Evolutionary conservation across 2,329 filamentous ascomycete species (phyloP).

Genomic region (Bipolaris zeicola): DNA sequence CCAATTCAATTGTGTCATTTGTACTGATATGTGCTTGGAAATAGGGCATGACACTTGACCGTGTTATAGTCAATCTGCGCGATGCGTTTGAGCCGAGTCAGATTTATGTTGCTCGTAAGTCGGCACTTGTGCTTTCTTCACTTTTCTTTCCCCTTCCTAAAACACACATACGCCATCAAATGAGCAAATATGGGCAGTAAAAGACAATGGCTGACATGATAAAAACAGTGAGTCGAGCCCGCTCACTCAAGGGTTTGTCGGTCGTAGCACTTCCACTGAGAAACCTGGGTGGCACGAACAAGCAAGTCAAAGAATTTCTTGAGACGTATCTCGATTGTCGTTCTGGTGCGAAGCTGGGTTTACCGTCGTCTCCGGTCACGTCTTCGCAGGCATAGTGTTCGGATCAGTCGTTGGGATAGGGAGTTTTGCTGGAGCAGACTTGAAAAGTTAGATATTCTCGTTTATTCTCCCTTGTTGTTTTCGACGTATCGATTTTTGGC

Average conservation of each 20-base stretch:
- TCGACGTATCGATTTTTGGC: background rate
- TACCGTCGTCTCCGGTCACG: background rate
- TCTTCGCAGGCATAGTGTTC: background rate
- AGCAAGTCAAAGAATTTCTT: constrained; percentile 44
- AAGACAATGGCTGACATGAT: constrained; percentile 2
- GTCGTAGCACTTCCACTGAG: constrained; percentile 40
- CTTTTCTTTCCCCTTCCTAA: background rate
- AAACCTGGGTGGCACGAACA: constrained; percentile 34
- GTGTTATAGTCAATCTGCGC: constrained; percentile 61
- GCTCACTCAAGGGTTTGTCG: constrained; percentile 57
- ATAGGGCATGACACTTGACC: constrained; percentile 64
- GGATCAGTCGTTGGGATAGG: background rate
- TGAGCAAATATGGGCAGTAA: too few relatives aligned
- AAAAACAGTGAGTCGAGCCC: constrained; percentile 58
- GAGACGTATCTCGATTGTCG: background rate
- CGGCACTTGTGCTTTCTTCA: background rate
- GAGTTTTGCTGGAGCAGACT: background rate
- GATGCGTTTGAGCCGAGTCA: constrained; percentile 63
- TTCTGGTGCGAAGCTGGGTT: background rate
- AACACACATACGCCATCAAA: too few relatives aligned
- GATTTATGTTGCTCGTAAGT: constrained; percentile 63
- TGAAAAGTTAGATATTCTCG: background rate
- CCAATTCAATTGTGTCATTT: background rate
- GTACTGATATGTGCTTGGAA: too few relatives aligned
- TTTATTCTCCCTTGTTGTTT: background rate